These are phyloP conservation scores for Blastomyces parvus DNA, from an alignment of 2,329 filamentous ascomycete genomes.

Conservation along the genomic window DNA sequence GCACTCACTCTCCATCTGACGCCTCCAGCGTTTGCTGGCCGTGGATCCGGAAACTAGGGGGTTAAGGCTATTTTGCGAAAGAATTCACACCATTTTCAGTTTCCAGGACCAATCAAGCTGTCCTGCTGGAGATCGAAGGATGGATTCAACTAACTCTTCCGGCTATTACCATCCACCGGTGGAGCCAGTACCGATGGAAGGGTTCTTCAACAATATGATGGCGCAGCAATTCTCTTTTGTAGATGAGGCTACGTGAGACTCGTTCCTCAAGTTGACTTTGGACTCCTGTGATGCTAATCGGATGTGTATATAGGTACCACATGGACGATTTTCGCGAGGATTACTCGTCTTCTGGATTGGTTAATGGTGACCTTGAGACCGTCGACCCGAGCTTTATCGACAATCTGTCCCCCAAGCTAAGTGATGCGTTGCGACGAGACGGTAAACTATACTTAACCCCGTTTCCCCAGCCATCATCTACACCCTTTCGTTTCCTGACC, in stretches of 20 bases:
- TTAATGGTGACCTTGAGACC: not conserved
- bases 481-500: slow-evolving; percentile 1
- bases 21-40: not conserved
- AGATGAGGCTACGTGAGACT: not conserved
- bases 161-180: not conserved
- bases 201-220: not conserved
- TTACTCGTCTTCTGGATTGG: not conserved
- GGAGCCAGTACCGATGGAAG: not conserved
- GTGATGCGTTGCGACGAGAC: not conserved
- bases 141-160: not conserved
- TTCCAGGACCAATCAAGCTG: not conserved
- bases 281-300: not conserved
- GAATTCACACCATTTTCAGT: not conserved
- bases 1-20: not conserved
- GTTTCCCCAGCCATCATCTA: not conserved
- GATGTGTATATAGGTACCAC: not conserved
- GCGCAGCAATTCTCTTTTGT: not conserved
- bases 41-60: not conserved
- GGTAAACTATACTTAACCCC: not conserved
- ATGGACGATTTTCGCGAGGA: not conserved
- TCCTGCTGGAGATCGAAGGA: not conserved
- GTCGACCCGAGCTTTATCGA: not conserved
- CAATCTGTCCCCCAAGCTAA: no score
- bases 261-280: not conserved
- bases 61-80: not conserved